Evolutionary conservation across 116 monocot genomes (phyloP).

Genomic region (Zostera marina): DNA sequence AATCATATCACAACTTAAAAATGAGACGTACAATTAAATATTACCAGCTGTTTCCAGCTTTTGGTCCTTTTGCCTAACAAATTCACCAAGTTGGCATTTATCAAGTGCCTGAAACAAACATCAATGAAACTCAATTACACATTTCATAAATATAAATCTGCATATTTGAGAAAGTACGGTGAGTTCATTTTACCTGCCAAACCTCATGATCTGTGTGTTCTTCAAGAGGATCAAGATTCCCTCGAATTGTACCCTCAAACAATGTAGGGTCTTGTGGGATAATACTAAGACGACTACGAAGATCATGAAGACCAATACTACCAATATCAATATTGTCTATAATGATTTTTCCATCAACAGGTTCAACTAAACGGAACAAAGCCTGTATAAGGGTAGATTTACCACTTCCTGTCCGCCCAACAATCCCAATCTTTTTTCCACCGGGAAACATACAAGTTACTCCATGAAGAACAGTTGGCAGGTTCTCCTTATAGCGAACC

Average conservation of each 20-base stretch:
- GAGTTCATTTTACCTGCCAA: conserved; percentile 53
- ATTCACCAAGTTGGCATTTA: conserved; percentile 87
- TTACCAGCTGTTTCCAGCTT: conserved; percentile 76
- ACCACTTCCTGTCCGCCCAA: conserved; percentile 95
- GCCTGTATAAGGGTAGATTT: conserved; percentile 98
- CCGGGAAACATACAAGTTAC: conserved; percentile 79
- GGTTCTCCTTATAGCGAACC: conserved; percentile 80
- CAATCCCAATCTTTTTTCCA: conserved; percentile 85
- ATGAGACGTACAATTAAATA: neutral
- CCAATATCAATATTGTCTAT: conserved; percentile 66
- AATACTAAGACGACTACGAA: conserved; percentile 66
- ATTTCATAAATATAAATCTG: neutral
- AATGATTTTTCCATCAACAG: conserved; percentile 57
- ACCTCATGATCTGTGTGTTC: conserved; percentile 77
- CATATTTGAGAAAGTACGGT: conserved; percentile 5
- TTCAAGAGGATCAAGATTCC: conserved; percentile 86
- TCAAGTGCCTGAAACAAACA: conserved; percentile 46
- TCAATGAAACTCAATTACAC: neutral
- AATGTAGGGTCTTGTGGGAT: conserved; percentile 92
- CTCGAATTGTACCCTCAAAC: conserved; percentile 85
- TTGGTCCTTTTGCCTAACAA: conserved; percentile 41
- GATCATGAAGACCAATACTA: conserved; percentile 87
- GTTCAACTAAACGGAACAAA: conserved; percentile 82
- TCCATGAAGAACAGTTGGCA: conserved; percentile 76
- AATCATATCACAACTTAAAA: neutral